These are phyloP conservation scores for Yarrowia yakushimensis DNA, from an alignment of 805 yeast genomes.

Conservation along the genomic window DNA sequence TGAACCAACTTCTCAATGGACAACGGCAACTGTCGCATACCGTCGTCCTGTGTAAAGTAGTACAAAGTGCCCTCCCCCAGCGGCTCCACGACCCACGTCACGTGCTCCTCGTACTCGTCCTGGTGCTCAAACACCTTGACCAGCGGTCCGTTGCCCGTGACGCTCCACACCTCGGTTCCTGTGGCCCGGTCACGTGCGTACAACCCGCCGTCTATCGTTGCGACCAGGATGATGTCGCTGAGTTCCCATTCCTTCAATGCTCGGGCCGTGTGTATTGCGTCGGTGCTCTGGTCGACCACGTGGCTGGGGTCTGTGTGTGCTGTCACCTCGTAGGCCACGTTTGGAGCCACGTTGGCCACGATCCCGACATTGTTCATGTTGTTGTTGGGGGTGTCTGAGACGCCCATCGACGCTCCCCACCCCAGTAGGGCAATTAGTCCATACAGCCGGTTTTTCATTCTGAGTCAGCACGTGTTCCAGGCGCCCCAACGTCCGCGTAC, in stretches of 20 bases:
- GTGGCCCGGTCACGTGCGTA: slow-evolving; percentile 74
- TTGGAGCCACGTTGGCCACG: neutral
- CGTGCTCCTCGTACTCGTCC: slow-evolving; percentile 35
- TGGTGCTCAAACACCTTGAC: slow-evolving; percentile 41
- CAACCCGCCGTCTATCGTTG: slow-evolving; percentile 83
- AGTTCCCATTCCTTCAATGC: slow-evolving; percentile 47
- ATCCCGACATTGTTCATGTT: neutral
- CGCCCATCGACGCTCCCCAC: neutral
- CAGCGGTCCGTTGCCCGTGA: slow-evolving; percentile 61
- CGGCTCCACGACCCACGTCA: slow-evolving; percentile 89
- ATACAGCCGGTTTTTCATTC: slow-evolving; percentile 18
- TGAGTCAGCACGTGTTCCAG: neutral
- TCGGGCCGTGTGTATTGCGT: slow-evolving; percentile 13
- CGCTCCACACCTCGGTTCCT: slow-evolving; percentile 75
- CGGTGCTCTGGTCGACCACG: neutral
- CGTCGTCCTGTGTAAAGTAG: slow-evolving; percentile 69
- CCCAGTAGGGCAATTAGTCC: neutral
- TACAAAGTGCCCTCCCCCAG: slow-evolving; percentile 77
- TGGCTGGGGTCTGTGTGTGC: neutral
- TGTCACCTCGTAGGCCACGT: neutral
- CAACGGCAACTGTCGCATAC: slow-evolving; percentile 78
- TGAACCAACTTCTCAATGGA: slow-evolving; percentile 71
- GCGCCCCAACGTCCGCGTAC: neutral
- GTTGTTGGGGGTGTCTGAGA: neutral
- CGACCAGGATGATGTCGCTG: slow-evolving; percentile 59